Conservation (phyloP, 345 rosid genomes). For the Citrus sp. region DNA sequence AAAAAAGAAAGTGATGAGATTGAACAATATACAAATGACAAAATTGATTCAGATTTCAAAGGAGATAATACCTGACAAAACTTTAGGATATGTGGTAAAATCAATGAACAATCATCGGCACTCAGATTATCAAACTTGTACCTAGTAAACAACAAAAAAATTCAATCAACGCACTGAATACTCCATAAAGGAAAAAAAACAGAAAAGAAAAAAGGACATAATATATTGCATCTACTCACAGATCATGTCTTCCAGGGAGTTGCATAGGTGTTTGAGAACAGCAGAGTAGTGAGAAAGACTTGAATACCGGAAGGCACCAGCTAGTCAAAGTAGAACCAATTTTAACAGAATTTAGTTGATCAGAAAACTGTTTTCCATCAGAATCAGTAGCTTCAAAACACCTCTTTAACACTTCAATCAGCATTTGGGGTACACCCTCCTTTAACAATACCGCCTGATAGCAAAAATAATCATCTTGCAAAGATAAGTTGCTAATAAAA, state of each 20-base stretch:
- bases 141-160: slow-evolving; percentile 28
- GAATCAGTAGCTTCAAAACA: slow-evolving; percentile 56
- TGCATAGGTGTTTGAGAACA: slow-evolving; percentile 38
- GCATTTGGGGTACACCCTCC: slow-evolving; percentile 59
- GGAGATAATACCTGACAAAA: slow-evolving; percentile 65
- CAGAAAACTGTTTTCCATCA: slow-evolving; percentile 45
- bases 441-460: slow-evolving; percentile 62
- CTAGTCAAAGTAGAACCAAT: slow-evolving; percentile 37
- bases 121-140: slow-evolving; percentile 48
- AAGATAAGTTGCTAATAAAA: slow-evolving; percentile 11
- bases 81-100: slow-evolving; percentile 56
- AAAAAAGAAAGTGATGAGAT: neutral
- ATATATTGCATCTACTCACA: slow-evolving; percentile 50
- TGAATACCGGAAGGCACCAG: slow-evolving; percentile 82
- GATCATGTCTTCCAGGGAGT: slow-evolving; percentile 36
- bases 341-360: slow-evolving; percentile 38
- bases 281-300: slow-evolving; percentile 62
- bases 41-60: neutral
- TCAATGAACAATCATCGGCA: slow-evolving; percentile 56
- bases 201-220: slow-evolving; percentile 14
- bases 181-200: slow-evolving; percentile 7
- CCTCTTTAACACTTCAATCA: slow-evolving; percentile 57
- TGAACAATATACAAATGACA: neutral
- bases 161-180: neutral
- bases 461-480: slow-evolving; percentile 11